Evolutionary conservation across 2,329 filamentous ascomycete genomes (phyloP).

Genomic region (Chalara sp.): DNA sequence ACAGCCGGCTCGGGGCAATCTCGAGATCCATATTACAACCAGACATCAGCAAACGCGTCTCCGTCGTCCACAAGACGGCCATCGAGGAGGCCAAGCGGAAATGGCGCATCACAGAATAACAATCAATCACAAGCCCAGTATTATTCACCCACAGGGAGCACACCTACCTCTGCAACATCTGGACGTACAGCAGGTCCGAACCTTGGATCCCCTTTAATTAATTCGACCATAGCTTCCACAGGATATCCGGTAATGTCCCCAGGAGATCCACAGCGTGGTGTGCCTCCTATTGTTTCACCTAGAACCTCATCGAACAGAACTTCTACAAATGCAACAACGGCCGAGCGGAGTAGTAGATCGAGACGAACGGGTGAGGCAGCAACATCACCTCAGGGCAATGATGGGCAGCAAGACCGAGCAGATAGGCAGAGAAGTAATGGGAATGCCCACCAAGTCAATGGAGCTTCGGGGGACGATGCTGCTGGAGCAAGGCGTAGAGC

Average conservation of each 20-base stretch:
- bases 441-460: slow-evolving; percentile 32
- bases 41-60: slow-evolving; percentile 32
- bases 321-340: slow-evolving; percentile 24
- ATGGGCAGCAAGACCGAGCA: slow-evolving; percentile 18
- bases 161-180: slow-evolving; percentile 12
- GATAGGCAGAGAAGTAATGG: slow-evolving; percentile 30
- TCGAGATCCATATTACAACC: slow-evolving; percentile 47
- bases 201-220: slow-evolving; percentile 27
- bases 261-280: slow-evolving; percentile 49
- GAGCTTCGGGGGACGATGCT: slow-evolving; percentile 30
- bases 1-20: slow-evolving; percentile 45
- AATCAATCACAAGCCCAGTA: slow-evolving; percentile 20
- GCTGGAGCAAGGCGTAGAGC: slow-evolving; percentile 37
- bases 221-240: slow-evolving; percentile 37
- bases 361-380: slow-evolving; percentile 18
- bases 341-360: slow-evolving; percentile 20
- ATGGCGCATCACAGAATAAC: slow-evolving; percentile 31
- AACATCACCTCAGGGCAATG: slow-evolving; percentile 15
- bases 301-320: slow-evolving; percentile 71
- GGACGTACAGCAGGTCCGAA: slow-evolving; percentile 21
- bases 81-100: slow-evolving; percentile 46
- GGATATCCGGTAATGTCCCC: slow-evolving; percentile 22
- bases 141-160: slow-evolving; percentile 20
- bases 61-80: slow-evolving; percentile 43
- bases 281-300: slow-evolving; percentile 68